A percentile compares a stretch with the other conserved stretches of the same genome.
Conservation (phyloP, 441 rosid genomes). For the Aquilaria agallochum region DNA sequence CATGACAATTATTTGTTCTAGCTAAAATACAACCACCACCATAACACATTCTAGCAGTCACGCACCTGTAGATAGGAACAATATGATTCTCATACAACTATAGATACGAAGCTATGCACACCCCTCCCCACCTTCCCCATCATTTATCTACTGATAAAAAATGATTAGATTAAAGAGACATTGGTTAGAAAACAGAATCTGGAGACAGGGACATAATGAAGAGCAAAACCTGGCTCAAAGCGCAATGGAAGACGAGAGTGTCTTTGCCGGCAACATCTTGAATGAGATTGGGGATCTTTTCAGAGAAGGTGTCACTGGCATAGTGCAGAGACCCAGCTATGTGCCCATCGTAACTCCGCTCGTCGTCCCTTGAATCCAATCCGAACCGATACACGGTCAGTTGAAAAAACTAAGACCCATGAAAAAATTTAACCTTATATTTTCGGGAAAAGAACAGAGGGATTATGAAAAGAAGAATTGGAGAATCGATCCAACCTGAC, state of each 20-base stretch:
- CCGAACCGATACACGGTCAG: not conserved
- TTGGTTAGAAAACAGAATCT: not conserved
- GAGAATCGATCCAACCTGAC: conserved; percentile 45
- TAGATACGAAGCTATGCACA: no score
- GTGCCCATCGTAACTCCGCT: conserved; percentile 92
- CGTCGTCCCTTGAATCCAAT: conserved; percentile 59
- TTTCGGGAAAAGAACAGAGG: not conserved
- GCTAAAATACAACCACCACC: no score
- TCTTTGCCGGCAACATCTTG: conserved; percentile 81
- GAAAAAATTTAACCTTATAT: not conserved
- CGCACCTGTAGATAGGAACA: no score
- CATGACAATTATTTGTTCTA: no score
- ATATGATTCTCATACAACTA: no score
- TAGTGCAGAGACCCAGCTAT: conserved; percentile 83
- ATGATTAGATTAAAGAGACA: no score
- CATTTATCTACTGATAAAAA: no score
- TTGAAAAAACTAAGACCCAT: not conserved
- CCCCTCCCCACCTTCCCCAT: no score
- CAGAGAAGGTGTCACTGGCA: conserved; percentile 61
- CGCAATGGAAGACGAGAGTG: conserved; percentile 93
- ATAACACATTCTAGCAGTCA: no score
- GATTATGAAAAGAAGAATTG: not conserved
- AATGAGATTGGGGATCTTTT: conserved; percentile 71
- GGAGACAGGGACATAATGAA: not conserved
- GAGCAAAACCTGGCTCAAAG: conserved; percentile 78